Base-by-base conservation (phyloP, 805 yeast species). In the Cyberlindnera bimundalis region DNA sequence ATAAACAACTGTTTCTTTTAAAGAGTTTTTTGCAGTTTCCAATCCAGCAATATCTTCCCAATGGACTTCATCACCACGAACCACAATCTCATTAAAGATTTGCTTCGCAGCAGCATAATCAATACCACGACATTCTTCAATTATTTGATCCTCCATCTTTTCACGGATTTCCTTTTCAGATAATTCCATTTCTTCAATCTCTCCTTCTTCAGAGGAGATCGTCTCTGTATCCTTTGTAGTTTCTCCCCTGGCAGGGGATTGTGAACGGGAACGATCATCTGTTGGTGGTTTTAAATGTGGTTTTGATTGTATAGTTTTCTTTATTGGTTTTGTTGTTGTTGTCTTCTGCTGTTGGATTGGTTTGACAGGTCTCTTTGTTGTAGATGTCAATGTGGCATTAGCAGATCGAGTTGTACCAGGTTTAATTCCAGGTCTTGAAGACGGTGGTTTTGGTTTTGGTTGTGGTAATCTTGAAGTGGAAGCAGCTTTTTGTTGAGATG, bases 31-130 rank as follows among this genome's bases (percentile, higher is more conserved):
- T 5, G 98, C 98, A 15, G 75, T 73, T 43, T 84, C 95, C 25
- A 91, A 66, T 1, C 99, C 99, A 0, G 96, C 96, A 51, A 91
- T 87, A 58, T 91, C 98, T 39, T 84, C 95, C 99, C 98, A 91
- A 54, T 79, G 85, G 0, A 93, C 95, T 53, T 87, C 86, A 59
- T 91, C 98, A 20, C 96, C 96, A 38, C 81, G 83, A 3, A 90
- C 84, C 5, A 91, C 85, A 45, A 93, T 88, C 55, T 91, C 98
- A 49, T 84, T 84, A 43, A 90, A 67, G 42, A 91, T 91, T 60
- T 88, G 96, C 48, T 76, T 74, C 5, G 96, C 96, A 0, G 95
- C 84, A 9, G 55, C 52, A 33, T 76, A 78, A 60, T 91, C 97
- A 6, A 90, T 85, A 6, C 97, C 97, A 26, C 61, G 63, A 10